Evolutionary conservation across 2,329 filamentous ascomycete species (phyloP), one percentile per base, ranked within the genome.

Genomic region (Cladosporium halotolerans): DNA sequence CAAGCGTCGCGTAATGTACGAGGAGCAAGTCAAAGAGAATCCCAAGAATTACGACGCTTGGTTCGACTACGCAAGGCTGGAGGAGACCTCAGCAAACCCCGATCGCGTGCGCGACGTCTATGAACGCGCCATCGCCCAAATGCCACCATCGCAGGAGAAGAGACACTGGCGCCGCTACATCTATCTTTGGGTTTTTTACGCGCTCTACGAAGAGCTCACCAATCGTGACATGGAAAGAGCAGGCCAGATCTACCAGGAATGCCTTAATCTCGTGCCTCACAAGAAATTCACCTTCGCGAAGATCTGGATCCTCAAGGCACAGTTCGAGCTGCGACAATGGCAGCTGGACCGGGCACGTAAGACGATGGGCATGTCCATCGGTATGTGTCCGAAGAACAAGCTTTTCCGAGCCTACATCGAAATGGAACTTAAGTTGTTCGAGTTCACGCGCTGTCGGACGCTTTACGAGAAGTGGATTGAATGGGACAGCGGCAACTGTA

Each of bases 271-370:
- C 43, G 85, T 99, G 61, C 93, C 93, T 0, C 93, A 99, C 75
- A 95, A 95, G 69, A 89, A 89, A 65, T 99, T 97, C 72, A 97
- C 93, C 0, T 99, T 97, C 69, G 89, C 90, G 68, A 99, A 99
- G 70, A 77, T 97, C 46, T 99, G 93, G 93, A 76, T 97, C 42
- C 78, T 95, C 72, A 95, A 92, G 64, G 90, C 92, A 1, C 88
- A 95, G 56, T 96, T 97, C 61, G 91, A 97, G 67, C 79, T 97
- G 34, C 86, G 93, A 10, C 91, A 96, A 64, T 83, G 86, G 67
- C 81, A 96, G 61, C 78, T 97, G 5, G 79, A 83, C 19, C 76
- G 83, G 3, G 91, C 93, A 18, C 82, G 93, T 36, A 99, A 96
- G 73, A 88, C 90, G 0, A 78, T 99, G 7, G 93, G 93, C 0